Base-by-base conservation (phyloP, 2,329 filamentous ascomycete species). In the Apiospora marii region DNA sequence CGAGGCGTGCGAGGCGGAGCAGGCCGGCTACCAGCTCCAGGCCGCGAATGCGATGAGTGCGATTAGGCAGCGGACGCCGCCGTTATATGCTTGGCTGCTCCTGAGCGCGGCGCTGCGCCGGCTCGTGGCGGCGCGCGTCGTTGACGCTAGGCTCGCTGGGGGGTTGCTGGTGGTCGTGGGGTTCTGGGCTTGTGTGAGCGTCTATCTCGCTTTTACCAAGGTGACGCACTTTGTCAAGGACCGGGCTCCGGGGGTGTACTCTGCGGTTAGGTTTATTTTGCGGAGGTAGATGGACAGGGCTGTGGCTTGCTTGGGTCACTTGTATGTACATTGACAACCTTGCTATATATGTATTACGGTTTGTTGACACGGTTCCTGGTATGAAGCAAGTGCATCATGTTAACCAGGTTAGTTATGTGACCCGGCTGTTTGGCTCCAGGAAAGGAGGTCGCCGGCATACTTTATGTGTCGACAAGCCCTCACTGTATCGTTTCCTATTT, bases 141-240 rank as follows among this genome's bases (percentile, higher is more conserved):
- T 85, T 3, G 83, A 87, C 58, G 85, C 83, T 5, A 83, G 84
- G 58, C 75, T 87, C n/a, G 78, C 83, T 30, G 84, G 84, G 10
- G 85, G 85, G 0, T 75, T 89, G 27, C 82, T 82, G 3, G 76
- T 87, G 30, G 88, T 89, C 68, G 67, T 86, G 30, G 82, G 83
- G 1, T 86, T 87, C 73, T 88, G 87, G 87, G 82, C 81, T 41
- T 77, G 86, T 22, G 86, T 87, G 0, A 84, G 87, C 2, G 77
- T 84, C 48, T 89, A 88, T 72, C 82, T 89, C 72, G 74, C 83
- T 46, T 87, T 88, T 68, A 87, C 84, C 19, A 85, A 88, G 75
- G 79, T 81, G 53, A 79, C 81, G 12, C 79, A 87, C 67, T 84
- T 84, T 81, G 76, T 74, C 68, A 79, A 77, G 74, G 75, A 73